Evolutionary conservation across 2,329 filamentous ascomycete genomes (phyloP), one percentile per base, ranked within the genome.

Genomic region (Ascochyta lentis): DNA sequence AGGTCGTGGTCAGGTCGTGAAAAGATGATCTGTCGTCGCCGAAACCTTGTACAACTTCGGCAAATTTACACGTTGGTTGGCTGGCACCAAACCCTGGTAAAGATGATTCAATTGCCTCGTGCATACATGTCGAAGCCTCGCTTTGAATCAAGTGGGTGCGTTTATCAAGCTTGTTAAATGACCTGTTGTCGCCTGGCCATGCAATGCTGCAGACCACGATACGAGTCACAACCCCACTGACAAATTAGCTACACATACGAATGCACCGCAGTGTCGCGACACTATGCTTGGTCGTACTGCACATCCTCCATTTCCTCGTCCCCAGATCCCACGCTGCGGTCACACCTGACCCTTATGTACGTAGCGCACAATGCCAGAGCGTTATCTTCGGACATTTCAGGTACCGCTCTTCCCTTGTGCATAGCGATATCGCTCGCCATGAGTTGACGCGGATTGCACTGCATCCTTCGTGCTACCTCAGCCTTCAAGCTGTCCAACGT

Each of bases 401-500:
- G 44, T 9, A 45, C 42, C 24, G 19, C 29, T 49, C 37, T n/a
- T 46, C 41, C 29, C 27, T n/a, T 56, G 37, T 34, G 23, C 35
- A 31, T 13, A 41, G 41, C 29, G 37, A 47, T 50, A 27, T 38
- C 42, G 38, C 42, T 47, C 38, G 33, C 31, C 37, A 38, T 40
- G 38, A 58, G 49, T 26, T 58, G 49, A 16, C 27, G 45, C 34
- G 35, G 50, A 39, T 60, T 26, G 52, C 59, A 64, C 55, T 29
- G 44, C 54, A 61, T 51, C 29, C 51, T 48, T 52, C 19, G 55
- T 56, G 61, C 61, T 22, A 64, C 56, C 45, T 56, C 40, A 23
- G 29, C 48, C 43, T 16, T 56, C 46, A 56, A 50, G 19, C 38
- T 23, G 16, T 54, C 42, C n/a, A 56, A 23, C 26, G 50, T 61